Evolutionary conservation across 768 basidiomycete species (phyloP).

Genomic region (Lyophyllum shimeji): DNA sequence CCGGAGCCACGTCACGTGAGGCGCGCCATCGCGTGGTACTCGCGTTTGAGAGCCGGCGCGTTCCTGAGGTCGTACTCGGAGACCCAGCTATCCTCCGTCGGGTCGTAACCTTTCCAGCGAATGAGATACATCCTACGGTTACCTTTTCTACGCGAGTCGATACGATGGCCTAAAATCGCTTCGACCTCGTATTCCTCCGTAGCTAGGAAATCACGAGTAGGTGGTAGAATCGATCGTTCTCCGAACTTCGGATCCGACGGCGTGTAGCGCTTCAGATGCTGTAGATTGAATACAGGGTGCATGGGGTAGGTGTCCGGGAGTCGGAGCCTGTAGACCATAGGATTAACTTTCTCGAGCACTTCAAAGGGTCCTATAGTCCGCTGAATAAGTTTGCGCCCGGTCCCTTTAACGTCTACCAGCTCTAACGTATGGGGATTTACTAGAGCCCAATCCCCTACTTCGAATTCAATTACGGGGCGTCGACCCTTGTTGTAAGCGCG

Average conservation of each 20-base stretch:
- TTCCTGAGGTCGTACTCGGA: not conserved
- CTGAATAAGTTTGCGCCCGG: conserved; percentile 23
- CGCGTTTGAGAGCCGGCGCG: not conserved
- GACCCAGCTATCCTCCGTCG: not conserved
- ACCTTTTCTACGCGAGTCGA: not conserved
- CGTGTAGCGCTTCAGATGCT: not conserved
- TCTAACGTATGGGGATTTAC: conserved; percentile 27
- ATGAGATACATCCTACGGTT: not conserved
- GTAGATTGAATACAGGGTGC: conserved; percentile 19
- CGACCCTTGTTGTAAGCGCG: not conserved
- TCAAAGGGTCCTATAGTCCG: conserved; percentile 25
- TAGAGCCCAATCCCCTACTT: conserved; percentile 1
- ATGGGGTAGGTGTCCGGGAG: conserved; percentile 25
- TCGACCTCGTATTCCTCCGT: not conserved
- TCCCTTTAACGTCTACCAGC: conserved; percentile 18
- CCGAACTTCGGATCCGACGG: not conserved
- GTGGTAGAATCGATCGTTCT: not conserved
- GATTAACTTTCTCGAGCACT: conserved; percentile 22
- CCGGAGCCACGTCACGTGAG: not conserved
- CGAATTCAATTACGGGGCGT: conserved; percentile 7
- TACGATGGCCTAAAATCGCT: not conserved
- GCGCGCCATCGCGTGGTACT: not conserved
- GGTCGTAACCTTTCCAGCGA: not conserved
- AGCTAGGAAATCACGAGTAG: not conserved
- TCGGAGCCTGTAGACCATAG: conserved; percentile 20